A percentile compares a stretch with the other conserved stretches of the same genome.
These are phyloP conservation scores for Rhodocollybia butyracea DNA, from an alignment of 768 basidiomycete genomes.

Conservation along the genomic window DNA sequence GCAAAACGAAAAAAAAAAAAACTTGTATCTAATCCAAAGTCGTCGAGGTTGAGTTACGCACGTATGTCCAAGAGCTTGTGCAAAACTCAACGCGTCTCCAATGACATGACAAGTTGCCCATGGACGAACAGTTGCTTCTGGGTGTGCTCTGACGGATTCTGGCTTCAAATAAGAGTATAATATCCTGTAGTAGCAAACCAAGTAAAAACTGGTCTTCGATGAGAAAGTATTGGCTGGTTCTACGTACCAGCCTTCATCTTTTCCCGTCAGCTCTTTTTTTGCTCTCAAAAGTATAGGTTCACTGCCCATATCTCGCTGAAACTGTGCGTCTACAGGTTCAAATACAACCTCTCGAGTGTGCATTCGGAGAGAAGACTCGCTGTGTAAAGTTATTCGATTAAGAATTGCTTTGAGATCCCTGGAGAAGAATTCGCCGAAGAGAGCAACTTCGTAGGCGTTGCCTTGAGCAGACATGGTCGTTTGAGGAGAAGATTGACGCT, in stretches of 20 bases:
- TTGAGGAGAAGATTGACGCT: background rate
- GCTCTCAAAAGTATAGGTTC: conserved; percentile 73
- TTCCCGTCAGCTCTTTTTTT: conserved; percentile 67
- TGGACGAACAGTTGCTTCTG: conserved; percentile 83
- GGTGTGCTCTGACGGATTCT: conserved; percentile 78
- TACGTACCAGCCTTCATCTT: conserved; percentile 62
- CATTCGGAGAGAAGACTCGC: conserved; percentile 72
- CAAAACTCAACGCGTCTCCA: conserved; percentile 79
- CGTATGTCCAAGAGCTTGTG: conserved; percentile 76
- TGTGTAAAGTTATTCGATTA: conserved; percentile 78
- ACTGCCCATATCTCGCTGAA: conserved; percentile 54
- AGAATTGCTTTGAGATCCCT: conserved; percentile 73
- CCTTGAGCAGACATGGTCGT: conserved; percentile 36
- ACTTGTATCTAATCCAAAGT: background rate
- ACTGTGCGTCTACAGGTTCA: conserved; percentile 68
- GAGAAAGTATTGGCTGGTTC: background rate
- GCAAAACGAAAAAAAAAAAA: background rate
- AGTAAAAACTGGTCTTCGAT: background rate
- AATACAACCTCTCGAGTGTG: conserved; percentile 79
- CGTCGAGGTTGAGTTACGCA: conserved; percentile 28
- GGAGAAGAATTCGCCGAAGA: conserved; percentile 79
- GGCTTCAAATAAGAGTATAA: conserved; percentile 81
- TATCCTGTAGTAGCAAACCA: conserved; percentile 53
- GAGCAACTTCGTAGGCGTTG: conserved; percentile 76
- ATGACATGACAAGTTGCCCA: conserved; percentile 79